Conservation (phyloP, 345 rosid genomes). For the Rubroshorea leprosula region DNA sequence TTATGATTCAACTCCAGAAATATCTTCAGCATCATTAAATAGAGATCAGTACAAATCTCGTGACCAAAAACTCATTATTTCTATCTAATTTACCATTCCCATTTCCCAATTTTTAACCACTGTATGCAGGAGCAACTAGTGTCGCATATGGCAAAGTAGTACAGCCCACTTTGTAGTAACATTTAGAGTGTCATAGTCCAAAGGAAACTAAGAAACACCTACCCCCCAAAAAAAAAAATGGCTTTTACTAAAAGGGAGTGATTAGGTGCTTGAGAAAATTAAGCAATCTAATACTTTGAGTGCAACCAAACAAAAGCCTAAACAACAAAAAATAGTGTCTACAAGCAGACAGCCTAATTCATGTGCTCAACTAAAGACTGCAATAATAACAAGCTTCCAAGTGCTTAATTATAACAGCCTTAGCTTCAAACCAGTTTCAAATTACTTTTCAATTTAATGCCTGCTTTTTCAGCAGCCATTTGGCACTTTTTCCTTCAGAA, state of each 20-base stretch:
- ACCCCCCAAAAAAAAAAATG: no score
- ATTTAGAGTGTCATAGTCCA: not conserved
- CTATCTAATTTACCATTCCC: not conserved
- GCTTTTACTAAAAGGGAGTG: not conserved
- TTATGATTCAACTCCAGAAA: no score
- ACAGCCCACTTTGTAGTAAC: not conserved
- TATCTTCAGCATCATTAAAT: not conserved
- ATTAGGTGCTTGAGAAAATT: not conserved
- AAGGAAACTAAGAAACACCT: constrained; percentile 2
- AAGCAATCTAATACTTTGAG: no score
- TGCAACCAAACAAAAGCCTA: not conserved
- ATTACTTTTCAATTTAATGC: no score
- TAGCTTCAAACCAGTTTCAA: no score
- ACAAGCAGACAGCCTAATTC: not conserved
- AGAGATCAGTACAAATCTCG: no score
- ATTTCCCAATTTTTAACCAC: not conserved
- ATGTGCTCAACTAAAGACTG: not conserved
- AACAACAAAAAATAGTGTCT: not conserved
- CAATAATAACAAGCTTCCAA: not conserved
- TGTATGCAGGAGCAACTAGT: not conserved
- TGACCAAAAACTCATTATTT: not conserved
- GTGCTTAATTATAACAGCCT: not conserved
- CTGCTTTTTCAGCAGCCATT: not conserved
- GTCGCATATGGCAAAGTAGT: not conserved
- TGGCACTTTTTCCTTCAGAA: not conserved